Conservation (phyloP, 192 early-diverging fungal species). For the Phycomyces blakesleeanus region DNA sequence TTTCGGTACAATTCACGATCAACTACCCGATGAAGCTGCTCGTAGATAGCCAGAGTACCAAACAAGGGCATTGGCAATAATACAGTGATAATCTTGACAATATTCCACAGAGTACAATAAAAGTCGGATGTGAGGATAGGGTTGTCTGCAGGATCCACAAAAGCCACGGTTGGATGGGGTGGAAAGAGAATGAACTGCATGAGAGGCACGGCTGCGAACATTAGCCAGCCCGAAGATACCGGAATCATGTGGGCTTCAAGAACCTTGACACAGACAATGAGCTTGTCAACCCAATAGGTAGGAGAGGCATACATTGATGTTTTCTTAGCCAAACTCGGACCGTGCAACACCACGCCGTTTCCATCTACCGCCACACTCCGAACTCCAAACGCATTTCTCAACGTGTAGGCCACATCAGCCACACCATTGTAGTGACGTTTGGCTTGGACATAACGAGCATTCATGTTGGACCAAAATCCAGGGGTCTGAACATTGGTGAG, state of each 20-base stretch:
- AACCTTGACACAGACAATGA: slow-evolving; percentile 39
- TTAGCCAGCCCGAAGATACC: slow-evolving; percentile 48
- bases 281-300: slow-evolving; percentile 34
- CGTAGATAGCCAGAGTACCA: slow-evolving; percentile 41
- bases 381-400: slow-evolving; percentile 32
- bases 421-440: slow-evolving; percentile 72
- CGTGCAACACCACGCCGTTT: slow-evolving; percentile 4
- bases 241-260: slow-evolving; percentile 52
- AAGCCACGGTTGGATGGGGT: slow-evolving; percentile 21
- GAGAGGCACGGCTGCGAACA: slow-evolving; percentile 49
- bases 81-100: slow-evolving; percentile 40
- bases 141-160: slow-evolving; percentile 32
- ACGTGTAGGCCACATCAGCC: slow-evolving; percentile 62
- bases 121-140: slow-evolving; percentile 40
- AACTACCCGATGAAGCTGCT: slow-evolving; percentile 37
- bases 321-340: slow-evolving; percentile 2
- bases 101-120: slow-evolving; percentile 37
- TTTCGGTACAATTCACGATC: slow-evolving; percentile 44
- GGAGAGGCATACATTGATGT: slow-evolving; percentile 23
- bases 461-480: slow-evolving; percentile 50
- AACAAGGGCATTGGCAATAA: slow-evolving; percentile 43
- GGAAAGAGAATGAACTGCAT: slow-evolving; percentile 43
- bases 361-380: slow-evolving; percentile 1
- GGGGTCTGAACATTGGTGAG: slow-evolving; percentile 52
- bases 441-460: slow-evolving; percentile 65